Evolutionary conservation across 352 stramenopile genomes (phyloP).

Genomic region (Phytopythium litorale): DNA sequence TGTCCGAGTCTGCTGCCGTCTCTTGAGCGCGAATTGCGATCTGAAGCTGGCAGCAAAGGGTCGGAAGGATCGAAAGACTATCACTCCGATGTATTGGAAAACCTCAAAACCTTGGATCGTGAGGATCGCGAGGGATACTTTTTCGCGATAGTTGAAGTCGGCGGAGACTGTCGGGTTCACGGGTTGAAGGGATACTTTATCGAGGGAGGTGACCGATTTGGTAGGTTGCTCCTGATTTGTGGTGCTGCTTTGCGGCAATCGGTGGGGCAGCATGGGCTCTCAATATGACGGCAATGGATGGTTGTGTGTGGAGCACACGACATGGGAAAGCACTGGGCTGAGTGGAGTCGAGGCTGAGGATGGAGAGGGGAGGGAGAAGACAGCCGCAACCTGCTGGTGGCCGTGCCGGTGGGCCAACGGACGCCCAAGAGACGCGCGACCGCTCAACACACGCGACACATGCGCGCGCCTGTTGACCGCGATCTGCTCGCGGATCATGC

Average conservation of each 20-base stretch:
- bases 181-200: neutral
- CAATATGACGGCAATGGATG: too few relatives aligned
- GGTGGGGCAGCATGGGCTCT: too few relatives aligned
- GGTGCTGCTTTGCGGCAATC: too few relatives aligned
- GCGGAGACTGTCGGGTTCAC: neutral
- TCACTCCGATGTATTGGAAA: neutral
- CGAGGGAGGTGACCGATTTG: neutral
- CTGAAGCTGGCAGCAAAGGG: neutral
- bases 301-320: too few relatives aligned
- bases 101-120: constrained; percentile 3
- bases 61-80: neutral
- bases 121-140: neutral
- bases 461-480: neutral
- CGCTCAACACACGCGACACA: neutral
- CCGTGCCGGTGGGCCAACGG: neutral
- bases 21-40: neutral
- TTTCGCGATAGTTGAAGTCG: neutral
- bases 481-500: neutral
- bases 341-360: too few relatives aligned
- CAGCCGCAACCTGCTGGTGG: neutral
- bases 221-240: neutral
- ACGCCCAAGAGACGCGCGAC: neutral
- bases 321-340: too few relatives aligned
- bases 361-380: neutral
- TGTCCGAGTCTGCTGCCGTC: neutral